These are phyloP conservation scores for Berberis thunbergii DNA, from an alignment of 164 flowering plant genomes.

Conservation along the genomic window DNA sequence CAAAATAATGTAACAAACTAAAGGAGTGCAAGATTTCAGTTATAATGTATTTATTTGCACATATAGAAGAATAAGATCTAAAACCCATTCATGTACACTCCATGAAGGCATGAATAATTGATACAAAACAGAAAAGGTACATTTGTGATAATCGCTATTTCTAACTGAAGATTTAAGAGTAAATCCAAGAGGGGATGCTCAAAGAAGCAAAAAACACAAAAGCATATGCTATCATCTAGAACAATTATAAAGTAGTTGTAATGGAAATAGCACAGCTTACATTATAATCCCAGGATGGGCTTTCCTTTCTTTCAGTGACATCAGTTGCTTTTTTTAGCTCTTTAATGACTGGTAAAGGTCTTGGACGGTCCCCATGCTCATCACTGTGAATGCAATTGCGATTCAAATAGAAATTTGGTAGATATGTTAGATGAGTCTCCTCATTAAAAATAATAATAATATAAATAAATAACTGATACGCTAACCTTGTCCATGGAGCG, in stretches of 20 bases:
- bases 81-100: too few relatives aligned
- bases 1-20: too few relatives aligned
- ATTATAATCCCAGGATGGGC: slow-evolving; percentile 31
- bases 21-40: too few relatives aligned
- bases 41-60: too few relatives aligned
- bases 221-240: neutral
- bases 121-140: too few relatives aligned
- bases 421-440: too few relatives aligned
- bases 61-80: too few relatives aligned
- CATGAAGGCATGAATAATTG: too few relatives aligned
- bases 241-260: neutral
- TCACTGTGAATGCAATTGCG: slow-evolving; percentile 16
- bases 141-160: too few relatives aligned
- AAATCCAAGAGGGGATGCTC: neutral
- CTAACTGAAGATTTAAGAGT: too few relatives aligned
- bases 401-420: neutral
- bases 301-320: slow-evolving; percentile 21
- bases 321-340: slow-evolving; percentile 25
- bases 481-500: slow-evolving; percentile 39
- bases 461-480: neutral
- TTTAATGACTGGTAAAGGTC: slow-evolving; percentile 18
- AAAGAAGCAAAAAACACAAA: neutral
- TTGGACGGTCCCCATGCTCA: slow-evolving; percentile 25
- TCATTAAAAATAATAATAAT: neutral
- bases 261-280: slow-evolving; percentile 14